Conservation (phyloP, 1,139 yeast species). For the Pichia sp. region DNA sequence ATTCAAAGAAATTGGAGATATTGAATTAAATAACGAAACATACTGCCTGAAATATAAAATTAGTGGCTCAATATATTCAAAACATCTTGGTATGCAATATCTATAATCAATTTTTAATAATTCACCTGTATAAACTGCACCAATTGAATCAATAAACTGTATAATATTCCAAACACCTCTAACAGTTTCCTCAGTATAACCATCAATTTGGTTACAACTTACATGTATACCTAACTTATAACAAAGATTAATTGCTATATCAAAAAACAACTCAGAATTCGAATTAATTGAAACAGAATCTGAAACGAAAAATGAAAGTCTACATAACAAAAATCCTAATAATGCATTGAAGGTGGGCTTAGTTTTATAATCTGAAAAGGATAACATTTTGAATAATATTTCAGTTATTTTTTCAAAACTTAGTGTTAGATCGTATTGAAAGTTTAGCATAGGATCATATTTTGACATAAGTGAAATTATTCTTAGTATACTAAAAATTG, state of each 20-base stretch:
- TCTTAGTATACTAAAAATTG: background rate
- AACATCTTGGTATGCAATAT: slow-evolving; percentile 13
- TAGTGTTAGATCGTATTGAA: slow-evolving; percentile 9
- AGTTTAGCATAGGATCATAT: background rate
- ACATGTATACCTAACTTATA: slow-evolving; percentile 11
- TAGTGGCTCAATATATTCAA: slow-evolving; percentile 5
- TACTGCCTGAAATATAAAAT: slow-evolving; percentile 12
- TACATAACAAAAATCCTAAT: slow-evolving; percentile 11
- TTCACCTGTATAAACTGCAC: slow-evolving; percentile 16
- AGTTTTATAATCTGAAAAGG: slow-evolving; percentile 10
- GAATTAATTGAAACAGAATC: slow-evolving; percentile 13
- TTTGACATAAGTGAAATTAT: slow-evolving; percentile 1
- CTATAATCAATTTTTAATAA: slow-evolving; percentile 19
- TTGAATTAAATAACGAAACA: slow-evolving; percentile 11
- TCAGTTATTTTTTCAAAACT: slow-evolving; percentile 1
- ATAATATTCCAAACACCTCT: slow-evolving; percentile 16
- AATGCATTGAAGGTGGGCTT: slow-evolving; percentile 16
- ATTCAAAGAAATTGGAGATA: slow-evolving; percentile 15
- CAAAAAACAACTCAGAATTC: slow-evolving; percentile 11
- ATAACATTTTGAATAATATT: slow-evolving; percentile 8
- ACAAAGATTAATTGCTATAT: background rate
- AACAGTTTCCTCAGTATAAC: slow-evolving; percentile 6
- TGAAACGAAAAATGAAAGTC: slow-evolving; percentile 5
- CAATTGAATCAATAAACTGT: slow-evolving; percentile 15
- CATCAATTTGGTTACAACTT: slow-evolving; percentile 4